Conservation (phyloP, 2,329 filamentous ascomycete species). For the Mariannaea elegans region DNA sequence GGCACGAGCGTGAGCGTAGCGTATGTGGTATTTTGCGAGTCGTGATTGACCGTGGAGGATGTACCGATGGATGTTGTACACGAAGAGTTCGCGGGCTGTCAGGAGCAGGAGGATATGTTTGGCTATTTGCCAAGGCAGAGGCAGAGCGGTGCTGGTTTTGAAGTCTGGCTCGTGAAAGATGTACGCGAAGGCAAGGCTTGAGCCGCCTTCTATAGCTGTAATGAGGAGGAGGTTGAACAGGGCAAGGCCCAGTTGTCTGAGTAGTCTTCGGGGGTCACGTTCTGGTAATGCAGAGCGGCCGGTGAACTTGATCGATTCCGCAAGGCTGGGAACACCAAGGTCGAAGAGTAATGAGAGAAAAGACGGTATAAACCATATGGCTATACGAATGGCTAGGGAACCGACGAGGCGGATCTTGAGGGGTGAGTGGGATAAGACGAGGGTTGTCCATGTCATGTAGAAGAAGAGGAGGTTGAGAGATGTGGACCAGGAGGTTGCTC, state of each 20-base stretch:
- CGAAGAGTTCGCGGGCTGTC: constrained; percentile 63
- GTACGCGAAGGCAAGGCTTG: constrained; percentile 49
- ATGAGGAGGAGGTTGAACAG: constrained; percentile 56
- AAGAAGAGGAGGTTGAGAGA: constrained; percentile 89
- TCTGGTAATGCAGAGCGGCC: constrained; percentile 61
- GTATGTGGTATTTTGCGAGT: constrained; percentile 53
- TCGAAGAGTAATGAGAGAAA: constrained; percentile 79
- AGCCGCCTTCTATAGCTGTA: constrained; percentile 53
- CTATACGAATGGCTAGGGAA: constrained; percentile 70
- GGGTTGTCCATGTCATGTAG: constrained; percentile 87
- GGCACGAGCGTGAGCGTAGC: constrained; percentile 61
- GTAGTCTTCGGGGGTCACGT: constrained; percentile 48
- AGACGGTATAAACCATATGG: constrained; percentile 79
- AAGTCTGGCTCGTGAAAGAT: constrained; percentile 54
- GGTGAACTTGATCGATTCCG: constrained; percentile 74
- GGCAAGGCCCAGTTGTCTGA: constrained; percentile 51
- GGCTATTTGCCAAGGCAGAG: constrained; percentile 62
- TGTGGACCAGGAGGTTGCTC: constrained; percentile 75
- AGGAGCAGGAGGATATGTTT: constrained; percentile 58
- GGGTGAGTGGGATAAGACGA: constrained; percentile 80
- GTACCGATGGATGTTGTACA: constrained; percentile 79
- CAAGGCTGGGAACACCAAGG: constrained; percentile 71
- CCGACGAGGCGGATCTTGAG: constrained; percentile 79
- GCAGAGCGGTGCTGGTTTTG: constrained; percentile 57
- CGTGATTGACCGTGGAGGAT: constrained; percentile 65